A percentile compares a stretch with the other conserved stretches of the same genome.
Evolutionary conservation across 768 basidiomycete genomes (phyloP).

Genomic region (Coprinellus aureogranulatus): DNA sequence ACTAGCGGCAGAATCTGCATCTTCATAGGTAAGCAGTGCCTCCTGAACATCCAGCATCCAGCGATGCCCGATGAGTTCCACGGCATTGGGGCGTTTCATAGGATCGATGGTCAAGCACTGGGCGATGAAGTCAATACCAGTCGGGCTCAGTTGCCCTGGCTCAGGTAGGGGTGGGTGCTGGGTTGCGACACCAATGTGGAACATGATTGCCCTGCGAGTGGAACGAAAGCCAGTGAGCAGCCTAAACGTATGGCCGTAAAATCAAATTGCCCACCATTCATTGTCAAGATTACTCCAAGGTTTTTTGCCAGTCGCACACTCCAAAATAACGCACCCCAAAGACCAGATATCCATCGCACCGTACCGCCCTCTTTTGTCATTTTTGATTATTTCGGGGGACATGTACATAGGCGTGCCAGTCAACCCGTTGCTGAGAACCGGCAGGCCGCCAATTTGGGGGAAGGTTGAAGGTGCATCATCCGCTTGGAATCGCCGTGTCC

Average conservation of each 20-base stretch:
- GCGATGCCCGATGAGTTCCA: constrained; percentile 79
- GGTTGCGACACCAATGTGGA: constrained; percentile 95
- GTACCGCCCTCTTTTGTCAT: constrained; percentile 79
- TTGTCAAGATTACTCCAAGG: constrained; percentile 99
- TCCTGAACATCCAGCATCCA: constrained; percentile 89
- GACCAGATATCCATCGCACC: constrained; percentile 99
- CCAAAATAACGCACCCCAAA: constrained; percentile 93
- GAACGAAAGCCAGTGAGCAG: not conserved
- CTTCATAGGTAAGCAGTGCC: constrained; percentile 65
- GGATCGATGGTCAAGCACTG: constrained; percentile 89
- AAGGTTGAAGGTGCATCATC: constrained; percentile 28
- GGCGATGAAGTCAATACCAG: constrained; percentile 92
- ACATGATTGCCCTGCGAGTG: constrained; percentile 92
- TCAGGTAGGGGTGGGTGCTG: constrained; percentile 96
- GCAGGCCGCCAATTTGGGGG: constrained; percentile 40
- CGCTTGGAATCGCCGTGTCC: constrained; percentile 60
- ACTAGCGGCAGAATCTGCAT: constrained; percentile 51
- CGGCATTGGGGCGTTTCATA: constrained; percentile 75
- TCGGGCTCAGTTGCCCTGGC: constrained; percentile 78
- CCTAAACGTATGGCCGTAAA: not conserved
- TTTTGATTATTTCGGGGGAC: constrained; percentile 98
- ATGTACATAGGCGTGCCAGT: constrained; percentile 99
- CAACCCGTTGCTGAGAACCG: constrained; percentile 73
- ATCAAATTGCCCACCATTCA: constrained; percentile 75
- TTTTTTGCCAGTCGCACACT: constrained; percentile 93